Percentiles rank a stretch among this genome's conserved stretches.
phyloP scores from a whole-genome alignment of 139 green algal species.

The Mesotaenium endlicherianum region DNA sequence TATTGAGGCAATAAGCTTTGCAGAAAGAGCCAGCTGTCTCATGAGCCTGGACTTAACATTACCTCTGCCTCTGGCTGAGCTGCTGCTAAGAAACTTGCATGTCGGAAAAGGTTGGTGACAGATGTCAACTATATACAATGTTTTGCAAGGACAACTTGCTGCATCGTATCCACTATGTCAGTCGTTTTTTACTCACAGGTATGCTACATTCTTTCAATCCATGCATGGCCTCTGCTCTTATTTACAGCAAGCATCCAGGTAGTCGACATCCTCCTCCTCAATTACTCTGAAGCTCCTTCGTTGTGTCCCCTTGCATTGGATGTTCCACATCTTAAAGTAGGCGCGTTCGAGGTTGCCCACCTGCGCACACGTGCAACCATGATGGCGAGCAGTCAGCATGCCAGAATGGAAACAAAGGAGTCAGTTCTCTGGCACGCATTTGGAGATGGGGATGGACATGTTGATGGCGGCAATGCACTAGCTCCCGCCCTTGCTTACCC shows the following conservation, averaged over 20 bases:
- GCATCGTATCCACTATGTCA: no score
- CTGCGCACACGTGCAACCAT: not conserved
- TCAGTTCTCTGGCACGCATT: conserved; percentile 12
- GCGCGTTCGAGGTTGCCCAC: conserved; percentile 69
- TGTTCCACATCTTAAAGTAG: conserved; percentile 77
- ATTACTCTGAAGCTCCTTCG: conserved; percentile 11
- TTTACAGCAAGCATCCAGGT: not conserved
- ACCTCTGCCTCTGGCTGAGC: no score
- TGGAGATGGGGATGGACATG: not conserved
- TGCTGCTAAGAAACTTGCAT: no score
- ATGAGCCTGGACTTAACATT: no score
- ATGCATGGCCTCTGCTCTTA: no score
- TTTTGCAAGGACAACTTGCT: no score
- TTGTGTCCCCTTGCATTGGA: conserved; percentile 66
- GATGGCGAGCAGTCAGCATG: not conserved
- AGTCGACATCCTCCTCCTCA: not conserved
- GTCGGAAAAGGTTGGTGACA: no score
- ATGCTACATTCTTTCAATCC: no score
- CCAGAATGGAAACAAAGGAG: conserved; percentile 31
- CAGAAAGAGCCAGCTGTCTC: no score
- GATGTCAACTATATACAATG: no score
- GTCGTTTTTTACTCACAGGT: no score
- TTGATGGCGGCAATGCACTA: not conserved
- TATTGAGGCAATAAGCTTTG: no score
- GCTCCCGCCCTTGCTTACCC: conserved; percentile 59